These are phyloP conservation scores for Lodderomyces metapsilosis DNA, from an alignment of 1,139 yeast species.

Conservation along the genomic window DNA sequence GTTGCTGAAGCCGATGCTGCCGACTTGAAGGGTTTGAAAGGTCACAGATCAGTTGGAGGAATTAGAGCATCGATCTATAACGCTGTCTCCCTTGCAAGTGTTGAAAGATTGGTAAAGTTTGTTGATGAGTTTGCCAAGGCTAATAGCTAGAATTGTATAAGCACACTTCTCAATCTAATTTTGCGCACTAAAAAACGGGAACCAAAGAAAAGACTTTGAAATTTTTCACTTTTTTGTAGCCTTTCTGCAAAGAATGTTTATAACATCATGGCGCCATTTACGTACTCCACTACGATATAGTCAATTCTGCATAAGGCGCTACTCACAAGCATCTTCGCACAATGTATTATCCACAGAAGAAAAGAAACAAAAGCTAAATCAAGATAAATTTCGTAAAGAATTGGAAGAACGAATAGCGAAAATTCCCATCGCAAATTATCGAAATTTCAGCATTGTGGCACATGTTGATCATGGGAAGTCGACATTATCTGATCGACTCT, in stretches of 20 bases:
- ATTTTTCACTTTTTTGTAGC: neutral
- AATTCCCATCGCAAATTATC: slow-evolving; percentile 78
- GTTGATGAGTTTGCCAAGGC: slow-evolving; percentile 59
- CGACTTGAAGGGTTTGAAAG: slow-evolving; percentile 75
- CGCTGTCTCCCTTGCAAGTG: slow-evolving; percentile 71
- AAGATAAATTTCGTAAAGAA: slow-evolving; percentile 31
- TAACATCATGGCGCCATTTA: neutral
- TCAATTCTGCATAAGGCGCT: neutral
- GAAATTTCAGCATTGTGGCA: slow-evolving; percentile 94
- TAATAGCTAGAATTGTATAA: slow-evolving; percentile 4
- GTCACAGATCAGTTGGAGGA: slow-evolving; percentile 97
- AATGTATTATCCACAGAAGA: slow-evolving; percentile 22
- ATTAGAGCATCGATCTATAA: slow-evolving; percentile 91
- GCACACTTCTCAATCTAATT: neutral
- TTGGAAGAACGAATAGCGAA: slow-evolving; percentile 57
- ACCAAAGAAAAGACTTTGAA: neutral
- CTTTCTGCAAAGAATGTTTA: neutral
- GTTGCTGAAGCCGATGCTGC: slow-evolving; percentile 53
- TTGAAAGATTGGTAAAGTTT: slow-evolving; percentile 57
- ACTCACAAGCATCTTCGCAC: neutral
- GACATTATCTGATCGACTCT: slow-evolving; percentile 80
- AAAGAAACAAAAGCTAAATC: slow-evolving; percentile 27
- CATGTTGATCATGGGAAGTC: slow-evolving; percentile 98
- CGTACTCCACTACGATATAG: slow-evolving; percentile 2
- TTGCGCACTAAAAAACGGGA: neutral